Evolutionary conservation across 2,329 filamentous ascomycete genomes (phyloP), one percentile per base, ranked within the genome.

Genomic region (Pseudogymnoascus sp.): DNA sequence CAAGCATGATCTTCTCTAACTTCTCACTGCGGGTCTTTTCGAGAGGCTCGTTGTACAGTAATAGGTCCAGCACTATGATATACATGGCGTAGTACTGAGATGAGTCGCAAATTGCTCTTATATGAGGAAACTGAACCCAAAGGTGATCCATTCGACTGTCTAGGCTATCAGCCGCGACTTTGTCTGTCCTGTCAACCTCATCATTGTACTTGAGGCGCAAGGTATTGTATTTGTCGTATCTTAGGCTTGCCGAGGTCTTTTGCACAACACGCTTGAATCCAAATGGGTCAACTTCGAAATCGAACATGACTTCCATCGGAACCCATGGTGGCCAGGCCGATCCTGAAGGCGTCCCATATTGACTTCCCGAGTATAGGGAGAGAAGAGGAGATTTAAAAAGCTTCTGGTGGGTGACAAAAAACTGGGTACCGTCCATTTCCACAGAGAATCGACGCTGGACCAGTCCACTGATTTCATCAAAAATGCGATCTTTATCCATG

Each of bases 211-310:
- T 99, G 67, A 99, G 81, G 67, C 95, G 92, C 63, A 99, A 82
- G 13, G 92, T 93, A 75, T 99, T 99, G 85, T 93, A 97, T 77
- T 99, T 98, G 80, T 99, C 93, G 75, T 96, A 98, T 65, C 93
- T 87, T 69, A 99, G 81, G 79, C 89, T 93, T 21, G 93, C 95
- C 4, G 93, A 99, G 1, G 95, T 99, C 75, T 96, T 93, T 75
- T 98, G 92, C 10, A 99, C 93, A 31, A 99, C 93, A 66, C 95
- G 87, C 74, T 93, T 93, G 80, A 99, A 99, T n/a, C 96, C 95
- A 72, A 96, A 96, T 0, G 95, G 93, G 75, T 96, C 93, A 5
- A 90, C 84, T 68, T 93, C 81, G 76, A 97, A 99, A 75, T 98
- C 93, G 72, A 96, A 97, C 89, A 99, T 97, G 70, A 96, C 91